Conservation (phyloP, 2,329 filamentous ascomycete species). For the Talaromyces atroroseus region DNA sequence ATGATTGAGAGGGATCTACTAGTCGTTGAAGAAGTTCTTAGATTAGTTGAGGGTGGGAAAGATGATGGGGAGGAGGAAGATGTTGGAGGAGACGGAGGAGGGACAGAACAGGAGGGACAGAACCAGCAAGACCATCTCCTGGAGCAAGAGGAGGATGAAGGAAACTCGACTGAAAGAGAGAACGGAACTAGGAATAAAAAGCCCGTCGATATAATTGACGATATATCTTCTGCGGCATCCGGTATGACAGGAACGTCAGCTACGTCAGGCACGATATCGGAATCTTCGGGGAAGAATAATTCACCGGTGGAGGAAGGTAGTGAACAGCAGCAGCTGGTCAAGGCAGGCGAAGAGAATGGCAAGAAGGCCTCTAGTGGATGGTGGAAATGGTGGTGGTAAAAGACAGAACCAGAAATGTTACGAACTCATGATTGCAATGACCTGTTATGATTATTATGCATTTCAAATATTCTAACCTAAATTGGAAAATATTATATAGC, state of each 20-base stretch:
- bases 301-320: background rate
- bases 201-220: conserved; percentile 7
- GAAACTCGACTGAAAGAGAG: conserved; percentile 11
- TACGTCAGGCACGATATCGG: conserved; percentile 4
- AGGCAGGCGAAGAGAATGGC: background rate
- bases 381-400: conserved; percentile 14
- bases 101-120: background rate
- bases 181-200: conserved; percentile 2
- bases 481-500: conserved; percentile 4
- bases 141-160: conserved; percentile 4
- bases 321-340: background rate
- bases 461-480: background rate
- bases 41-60: conserved; percentile 23
- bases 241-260: conserved; percentile 13
- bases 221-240: conserved; percentile 11
- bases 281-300: conserved; percentile 10
- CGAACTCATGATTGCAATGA: conserved; percentile 11
- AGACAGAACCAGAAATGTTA: background rate
- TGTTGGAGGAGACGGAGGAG: background rate
- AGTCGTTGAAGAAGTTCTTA: conserved; percentile 39
- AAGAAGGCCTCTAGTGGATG: conserved; percentile 8
- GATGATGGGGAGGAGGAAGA: conserved; percentile 6
- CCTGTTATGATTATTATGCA: background rate
- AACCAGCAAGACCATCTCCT: background rate
- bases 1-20: conserved; percentile 50